Evolutionary conservation across 2,329 filamentous ascomycete genomes (phyloP).

Genomic region (Claviceps purpurea): DNA sequence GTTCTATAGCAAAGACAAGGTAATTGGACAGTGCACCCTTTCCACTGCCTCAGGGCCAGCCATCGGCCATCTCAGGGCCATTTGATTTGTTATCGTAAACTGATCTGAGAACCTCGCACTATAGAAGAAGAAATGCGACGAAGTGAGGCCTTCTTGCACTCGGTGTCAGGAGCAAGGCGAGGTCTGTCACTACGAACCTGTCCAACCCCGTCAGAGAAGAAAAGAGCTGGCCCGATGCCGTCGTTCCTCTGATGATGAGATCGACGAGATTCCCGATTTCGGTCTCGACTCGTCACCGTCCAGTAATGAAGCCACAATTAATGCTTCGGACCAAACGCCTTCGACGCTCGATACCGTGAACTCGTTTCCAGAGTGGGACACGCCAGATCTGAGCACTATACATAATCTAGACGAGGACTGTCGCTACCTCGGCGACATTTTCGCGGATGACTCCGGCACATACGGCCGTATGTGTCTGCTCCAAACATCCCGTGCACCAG

Average conservation of each 20-base stretch:
- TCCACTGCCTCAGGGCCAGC: not conserved
- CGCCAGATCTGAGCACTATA: not conserved
- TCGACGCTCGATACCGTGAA: constrained; percentile 5
- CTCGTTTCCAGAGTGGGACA: constrained; percentile 10
- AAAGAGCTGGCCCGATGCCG: constrained; percentile 13
- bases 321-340: constrained; percentile 3
- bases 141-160: constrained; percentile 35
- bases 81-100: not conserved
- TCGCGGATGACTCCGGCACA: not conserved
- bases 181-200: constrained; percentile 36
- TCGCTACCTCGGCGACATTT: constrained; percentile 9
- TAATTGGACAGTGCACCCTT: constrained; percentile 12
- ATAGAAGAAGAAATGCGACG: constrained; percentile 47
- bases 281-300: not conserved
- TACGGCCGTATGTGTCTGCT: not conserved
- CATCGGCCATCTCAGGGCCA: too few species aligned
- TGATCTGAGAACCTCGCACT: not conserved
- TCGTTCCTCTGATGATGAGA: not conserved
- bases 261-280: not conserved
- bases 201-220: constrained; percentile 26
- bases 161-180: constrained; percentile 36
- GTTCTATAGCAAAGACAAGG: constrained; percentile 38
- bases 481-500: not conserved
- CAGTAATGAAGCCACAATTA: not conserved
- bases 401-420: not conserved